phyloP scores from a whole-genome alignment of 371 early-diverging fungal species.

The Choanephora cucurbitarum region DNA sequence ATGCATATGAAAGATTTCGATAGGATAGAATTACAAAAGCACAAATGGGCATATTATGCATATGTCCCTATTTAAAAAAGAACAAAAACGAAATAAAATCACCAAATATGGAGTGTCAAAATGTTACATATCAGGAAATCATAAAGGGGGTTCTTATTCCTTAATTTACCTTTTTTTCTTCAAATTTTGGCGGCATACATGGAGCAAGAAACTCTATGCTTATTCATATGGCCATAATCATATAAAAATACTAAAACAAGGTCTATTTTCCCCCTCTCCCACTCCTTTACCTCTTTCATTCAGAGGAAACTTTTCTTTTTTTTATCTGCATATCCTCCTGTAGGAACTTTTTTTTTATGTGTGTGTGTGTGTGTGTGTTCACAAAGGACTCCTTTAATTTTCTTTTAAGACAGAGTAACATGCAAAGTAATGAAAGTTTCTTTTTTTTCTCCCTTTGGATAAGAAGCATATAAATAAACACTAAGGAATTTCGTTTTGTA shows the following conservation, averaged over 20 bases:
- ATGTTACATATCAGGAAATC: constrained; percentile 27
- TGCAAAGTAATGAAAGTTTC: constrained; percentile 1
- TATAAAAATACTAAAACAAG: constrained; percentile 22
- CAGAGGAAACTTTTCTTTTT: not conserved
- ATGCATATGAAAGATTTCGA: not conserved
- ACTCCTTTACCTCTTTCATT: too few relatives aligned
- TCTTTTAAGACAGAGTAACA: not conserved
- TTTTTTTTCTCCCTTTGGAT: constrained; percentile 7
- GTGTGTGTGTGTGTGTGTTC: not conserved
- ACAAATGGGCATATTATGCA: constrained; percentile 11
- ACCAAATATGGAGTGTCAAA: constrained; percentile 34
- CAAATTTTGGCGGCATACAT: constrained; percentile 32
- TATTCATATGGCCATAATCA: not conserved
- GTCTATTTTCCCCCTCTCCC: constrained; percentile 3
- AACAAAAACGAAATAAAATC: constrained; percentile 29
- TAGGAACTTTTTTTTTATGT: constrained; percentile 13
- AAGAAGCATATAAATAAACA: constrained; percentile 5
- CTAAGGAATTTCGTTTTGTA: not conserved
- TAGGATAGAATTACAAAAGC: not conserved
- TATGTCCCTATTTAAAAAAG: constrained; percentile 24
- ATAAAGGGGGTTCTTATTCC: constrained; percentile 31
- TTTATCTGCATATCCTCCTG: constrained; percentile 14
- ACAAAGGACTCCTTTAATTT: not conserved
- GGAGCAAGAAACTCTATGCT: not conserved
- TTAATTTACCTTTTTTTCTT: constrained; percentile 18